Conservation (phyloP, 257 asterid species). For the Jacaranda copaia region DNA sequence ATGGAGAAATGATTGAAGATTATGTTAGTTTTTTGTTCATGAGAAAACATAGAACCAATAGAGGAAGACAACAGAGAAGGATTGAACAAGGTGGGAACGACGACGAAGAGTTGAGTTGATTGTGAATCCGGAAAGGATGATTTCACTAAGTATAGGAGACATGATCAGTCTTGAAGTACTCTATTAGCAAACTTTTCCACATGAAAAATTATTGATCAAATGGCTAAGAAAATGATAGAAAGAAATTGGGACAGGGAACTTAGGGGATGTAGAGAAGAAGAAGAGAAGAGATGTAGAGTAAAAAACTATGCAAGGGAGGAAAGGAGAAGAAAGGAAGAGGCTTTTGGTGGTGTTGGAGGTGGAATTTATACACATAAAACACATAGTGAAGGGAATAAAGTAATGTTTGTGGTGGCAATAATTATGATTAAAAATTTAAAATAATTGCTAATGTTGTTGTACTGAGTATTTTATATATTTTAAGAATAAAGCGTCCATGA, state of each 20-base stretch:
- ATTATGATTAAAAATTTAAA: constrained; percentile 43
- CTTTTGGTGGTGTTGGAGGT: constrained; percentile 38
- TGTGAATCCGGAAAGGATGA: constrained; percentile 51
- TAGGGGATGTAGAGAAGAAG: background rate
- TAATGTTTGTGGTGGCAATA: constrained; percentile 37
- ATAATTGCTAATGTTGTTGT: constrained; percentile 5
- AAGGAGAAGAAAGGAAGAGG: constrained; percentile 35
- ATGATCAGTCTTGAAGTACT: constrained; percentile 30
- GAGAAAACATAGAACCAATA: constrained; percentile 63
- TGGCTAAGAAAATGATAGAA: background rate
- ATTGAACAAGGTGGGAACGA: constrained; percentile 57
- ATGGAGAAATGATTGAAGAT: background rate
- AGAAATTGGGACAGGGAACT: background rate
- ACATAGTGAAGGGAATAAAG: constrained; percentile 33
- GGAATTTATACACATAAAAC: constrained; percentile 44
- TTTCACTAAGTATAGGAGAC: constrained; percentile 54
- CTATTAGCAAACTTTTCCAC: constrained; percentile 25
- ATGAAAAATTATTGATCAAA: constrained; percentile 26
- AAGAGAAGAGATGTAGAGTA: background rate
- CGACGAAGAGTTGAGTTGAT: constrained; percentile 51
- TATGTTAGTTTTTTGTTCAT: constrained; percentile 24
- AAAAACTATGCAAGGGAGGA: background rate
- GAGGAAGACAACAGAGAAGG: constrained; percentile 61
- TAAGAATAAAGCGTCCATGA: constrained; percentile 5
- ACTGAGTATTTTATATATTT: constrained; percentile 1